Evolutionary conservation across 306 rosid species (phyloP).

Genomic region (Dalbergia oliveri): DNA sequence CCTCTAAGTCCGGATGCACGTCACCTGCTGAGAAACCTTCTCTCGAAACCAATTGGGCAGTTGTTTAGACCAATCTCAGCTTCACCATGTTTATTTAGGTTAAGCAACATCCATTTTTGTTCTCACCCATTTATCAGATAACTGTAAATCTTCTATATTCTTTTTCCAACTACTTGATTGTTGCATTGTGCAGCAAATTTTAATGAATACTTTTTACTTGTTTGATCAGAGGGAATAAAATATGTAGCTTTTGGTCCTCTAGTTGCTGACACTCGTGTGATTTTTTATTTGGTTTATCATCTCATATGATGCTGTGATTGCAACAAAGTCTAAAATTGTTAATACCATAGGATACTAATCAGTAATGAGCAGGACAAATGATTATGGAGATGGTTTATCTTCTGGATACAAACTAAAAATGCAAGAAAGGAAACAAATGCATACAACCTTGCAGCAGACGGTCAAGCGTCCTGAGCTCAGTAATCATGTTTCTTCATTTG

Average conservation of each 20-base stretch:
- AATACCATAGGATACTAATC: not conserved
- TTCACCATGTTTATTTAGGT: conserved; percentile 39
- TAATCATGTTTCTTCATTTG: conserved; percentile 27
- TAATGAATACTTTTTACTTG: conserved; percentile 31
- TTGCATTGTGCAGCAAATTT: conserved; percentile 34
- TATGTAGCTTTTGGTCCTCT: conserved; percentile 2
- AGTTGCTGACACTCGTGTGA: not conserved
- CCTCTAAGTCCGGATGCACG: conserved; percentile 61
- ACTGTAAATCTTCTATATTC: conserved; percentile 64
- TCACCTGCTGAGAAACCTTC: conserved; percentile 54
- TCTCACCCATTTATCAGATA: conserved; percentile 42
- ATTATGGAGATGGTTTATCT: not conserved
- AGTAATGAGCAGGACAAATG: not conserved
- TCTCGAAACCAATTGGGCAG: conserved; percentile 59
- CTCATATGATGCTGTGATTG: not conserved
- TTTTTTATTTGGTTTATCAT: not conserved
- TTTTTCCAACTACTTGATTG: conserved; percentile 30
- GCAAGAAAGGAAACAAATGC: conserved; percentile 6
- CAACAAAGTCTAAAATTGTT: not conserved
- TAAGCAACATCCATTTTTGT: conserved; percentile 25
- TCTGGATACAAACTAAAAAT: conserved; percentile 26
- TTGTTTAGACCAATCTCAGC: conserved; percentile 49
- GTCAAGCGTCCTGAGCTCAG: not conserved
- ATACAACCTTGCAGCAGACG: not conserved
- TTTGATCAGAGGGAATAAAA: conserved; percentile 41